Percentiles rank a stretch among this genome's conserved stretches.
Evolutionary conservation across 2,329 filamentous ascomycete species (phyloP).

Genomic region (Microsporum audouinii): DNA sequence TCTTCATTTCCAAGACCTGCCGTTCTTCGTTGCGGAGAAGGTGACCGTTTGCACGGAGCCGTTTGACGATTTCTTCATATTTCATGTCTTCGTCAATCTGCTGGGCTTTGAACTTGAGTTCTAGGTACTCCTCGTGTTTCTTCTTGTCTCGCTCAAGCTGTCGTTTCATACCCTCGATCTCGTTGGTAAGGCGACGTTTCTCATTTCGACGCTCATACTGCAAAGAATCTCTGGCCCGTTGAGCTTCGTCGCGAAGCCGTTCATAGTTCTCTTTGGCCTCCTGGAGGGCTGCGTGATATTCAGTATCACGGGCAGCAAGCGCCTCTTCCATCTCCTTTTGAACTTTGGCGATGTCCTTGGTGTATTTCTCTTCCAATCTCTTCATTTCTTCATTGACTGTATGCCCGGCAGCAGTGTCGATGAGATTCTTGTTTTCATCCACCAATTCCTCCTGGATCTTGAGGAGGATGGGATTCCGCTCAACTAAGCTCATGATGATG

Average conservation of each 20-base stretch:
- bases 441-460: constrained; percentile 5
- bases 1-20: neutral
- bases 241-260: constrained; percentile 3
- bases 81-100: constrained; percentile 4
- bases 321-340: constrained; percentile 6
- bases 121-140: constrained; percentile 1
- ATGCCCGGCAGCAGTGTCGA: constrained; percentile 1
- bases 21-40: constrained; percentile 3
- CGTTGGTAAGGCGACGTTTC: constrained; percentile 3
- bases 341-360: constrained; percentile 2
- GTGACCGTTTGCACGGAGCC: constrained; percentile 4
- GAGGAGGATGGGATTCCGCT: constrained; percentile 1
- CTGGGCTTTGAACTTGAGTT: constrained; percentile 5
- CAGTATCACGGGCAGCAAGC: constrained; percentile 3
- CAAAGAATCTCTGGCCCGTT: constrained; percentile 1
- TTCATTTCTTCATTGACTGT: constrained; percentile 6
- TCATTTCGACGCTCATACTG: constrained; percentile 6
- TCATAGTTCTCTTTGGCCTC: constrained; percentile 8
- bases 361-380: constrained; percentile 7
- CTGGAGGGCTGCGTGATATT: constrained; percentile 1
- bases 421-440: constrained; percentile 3
- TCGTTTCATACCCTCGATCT: constrained; percentile 5
- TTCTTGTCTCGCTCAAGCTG: constrained; percentile 3
- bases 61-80: constrained; percentile 4
- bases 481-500: neutral